Evolutionary conservation across 129 eudicot genomes (phyloP).

Genomic region (Solidago caesia): DNA sequence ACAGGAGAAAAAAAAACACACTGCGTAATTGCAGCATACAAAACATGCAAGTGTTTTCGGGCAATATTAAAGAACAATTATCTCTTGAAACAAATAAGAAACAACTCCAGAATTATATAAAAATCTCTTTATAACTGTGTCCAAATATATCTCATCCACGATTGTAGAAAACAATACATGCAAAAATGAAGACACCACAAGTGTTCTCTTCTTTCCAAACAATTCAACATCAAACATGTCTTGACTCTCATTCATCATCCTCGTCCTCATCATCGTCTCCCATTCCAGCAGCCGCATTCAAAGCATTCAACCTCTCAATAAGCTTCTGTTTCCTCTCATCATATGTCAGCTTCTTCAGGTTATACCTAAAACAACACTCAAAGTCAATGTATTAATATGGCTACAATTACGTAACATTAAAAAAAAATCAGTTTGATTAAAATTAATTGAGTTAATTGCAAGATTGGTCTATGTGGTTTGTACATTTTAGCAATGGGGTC

Average conservation of each 20-base stretch:
- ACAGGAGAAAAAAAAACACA: too few relatives aligned
- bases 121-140: background rate
- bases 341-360: constrained; percentile 54
- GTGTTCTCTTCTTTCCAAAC: constrained; percentile 15
- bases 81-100: background rate
- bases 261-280: constrained; percentile 39
- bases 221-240: constrained; percentile 15
- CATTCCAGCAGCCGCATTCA: constrained; percentile 48
- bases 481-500: too few relatives aligned
- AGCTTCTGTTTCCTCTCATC: constrained; percentile 52
- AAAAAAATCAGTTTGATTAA: background rate
- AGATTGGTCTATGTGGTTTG: too few relatives aligned
- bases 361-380: constrained; percentile 32
- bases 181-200: constrained; percentile 21
- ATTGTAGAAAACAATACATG: constrained; percentile 14
- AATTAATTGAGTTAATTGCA: background rate
- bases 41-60: background rate
- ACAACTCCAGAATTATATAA: background rate
- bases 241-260: constrained; percentile 35
- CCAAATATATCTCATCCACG: constrained; percentile 11
- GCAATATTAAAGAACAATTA: background rate
- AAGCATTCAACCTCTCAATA: constrained; percentile 53
- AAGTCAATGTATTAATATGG: background rate
- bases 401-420: background rate
- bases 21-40: too few relatives aligned